Evolutionary conservation across 2,329 filamentous ascomycete species (phyloP).

Genomic region (Whalleya microplaca): DNA sequence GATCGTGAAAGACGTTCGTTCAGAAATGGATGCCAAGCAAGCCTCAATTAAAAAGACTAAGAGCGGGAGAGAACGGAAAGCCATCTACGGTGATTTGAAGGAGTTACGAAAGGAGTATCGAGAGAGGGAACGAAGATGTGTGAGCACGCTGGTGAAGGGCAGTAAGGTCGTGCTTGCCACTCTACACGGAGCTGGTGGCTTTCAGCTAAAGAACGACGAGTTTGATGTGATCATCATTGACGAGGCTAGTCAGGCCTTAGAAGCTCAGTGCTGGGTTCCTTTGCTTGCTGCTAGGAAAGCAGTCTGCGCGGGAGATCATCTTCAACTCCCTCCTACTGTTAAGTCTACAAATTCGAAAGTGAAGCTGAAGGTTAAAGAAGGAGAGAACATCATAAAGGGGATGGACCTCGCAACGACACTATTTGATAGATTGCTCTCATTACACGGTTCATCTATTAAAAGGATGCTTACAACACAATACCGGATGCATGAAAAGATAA

Average conservation of each 20-base stretch:
- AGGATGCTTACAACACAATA: conserved; percentile 96
- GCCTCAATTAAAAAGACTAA: conserved; percentile 85
- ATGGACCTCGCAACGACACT: conserved; percentile 83
- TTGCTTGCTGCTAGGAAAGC: conserved; percentile 80
- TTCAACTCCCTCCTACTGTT: conserved; percentile 93
- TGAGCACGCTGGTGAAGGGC: conserved; percentile 71
- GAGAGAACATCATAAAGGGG: conserved; percentile 48
- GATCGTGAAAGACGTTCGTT: conserved; percentile 86
- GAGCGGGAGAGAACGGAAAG: conserved; percentile 75
- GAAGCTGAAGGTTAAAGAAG: conserved; percentile 42
- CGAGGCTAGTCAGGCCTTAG: conserved; percentile 92
- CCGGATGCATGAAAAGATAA: conserved; percentile 95
- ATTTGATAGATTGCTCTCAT: conserved; percentile 82
- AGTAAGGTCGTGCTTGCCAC: conserved; percentile 92
- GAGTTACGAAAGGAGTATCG: conserved; percentile 87
- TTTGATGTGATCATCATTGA: conserved; percentile 97
- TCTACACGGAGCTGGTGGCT: conserved; percentile 87
- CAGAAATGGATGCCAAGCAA: conserved; percentile 92
- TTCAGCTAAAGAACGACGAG: conserved; percentile 74
- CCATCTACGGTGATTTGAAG: conserved; percentile 83
- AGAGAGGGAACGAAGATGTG: conserved; percentile 80
- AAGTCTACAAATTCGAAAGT: conserved; percentile 70
- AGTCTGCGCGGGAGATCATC: conserved; percentile 89
- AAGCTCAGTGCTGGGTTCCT: conserved; percentile 97
- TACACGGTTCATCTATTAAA: conserved; percentile 86